Evolutionary conservation across 2,329 filamentous ascomycete species (phyloP).

Genomic region (Hyphodiscus sp.): DNA sequence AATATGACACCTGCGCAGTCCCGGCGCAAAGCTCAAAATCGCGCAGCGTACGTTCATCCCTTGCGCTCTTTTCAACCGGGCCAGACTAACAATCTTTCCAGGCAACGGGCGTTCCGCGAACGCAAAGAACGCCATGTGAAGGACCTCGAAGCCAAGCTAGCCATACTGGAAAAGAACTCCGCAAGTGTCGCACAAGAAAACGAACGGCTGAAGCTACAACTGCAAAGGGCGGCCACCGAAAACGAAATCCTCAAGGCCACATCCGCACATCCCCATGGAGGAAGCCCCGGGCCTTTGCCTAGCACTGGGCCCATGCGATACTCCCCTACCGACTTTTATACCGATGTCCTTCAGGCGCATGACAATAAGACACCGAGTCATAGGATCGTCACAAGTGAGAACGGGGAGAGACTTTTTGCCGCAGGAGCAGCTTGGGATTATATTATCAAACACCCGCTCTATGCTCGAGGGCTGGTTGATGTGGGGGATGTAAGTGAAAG

Average conservation of each 20-base stretch:
- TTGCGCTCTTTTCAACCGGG: neutral
- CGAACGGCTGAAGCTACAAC: conserved; percentile 74
- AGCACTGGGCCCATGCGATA: conserved; percentile 62
- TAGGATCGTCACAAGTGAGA: conserved; percentile 59
- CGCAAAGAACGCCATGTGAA: conserved; percentile 92
- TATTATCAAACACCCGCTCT: conserved; percentile 74
- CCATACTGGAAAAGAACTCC: conserved; percentile 66
- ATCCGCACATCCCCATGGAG: conserved; percentile 41
- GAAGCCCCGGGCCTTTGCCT: conserved; percentile 29
- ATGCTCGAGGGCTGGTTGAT: conserved; percentile 71
- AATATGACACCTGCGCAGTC: conserved; percentile 48
- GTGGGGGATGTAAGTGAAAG: conserved; percentile 74
- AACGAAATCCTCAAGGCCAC: conserved; percentile 90
- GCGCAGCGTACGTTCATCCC: conserved; percentile 56
- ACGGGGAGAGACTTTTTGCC: conserved; percentile 63
- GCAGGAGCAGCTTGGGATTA: conserved; percentile 83
- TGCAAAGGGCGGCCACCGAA: conserved; percentile 80
- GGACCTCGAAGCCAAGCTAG: conserved; percentile 83
- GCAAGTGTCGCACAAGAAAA: conserved; percentile 73
- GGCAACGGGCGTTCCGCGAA: conserved; percentile 92
- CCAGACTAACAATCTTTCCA: conserved; percentile 32
- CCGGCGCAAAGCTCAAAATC: conserved; percentile 64
- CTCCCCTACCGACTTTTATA: conserved; percentile 66
- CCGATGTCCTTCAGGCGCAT: conserved; percentile 54
- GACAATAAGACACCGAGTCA: conserved; percentile 58